These are phyloP conservation scores for Ophiostoma fasciatum DNA, from an alignment of 2,329 filamentous ascomycete species.

Conservation along the genomic window DNA sequence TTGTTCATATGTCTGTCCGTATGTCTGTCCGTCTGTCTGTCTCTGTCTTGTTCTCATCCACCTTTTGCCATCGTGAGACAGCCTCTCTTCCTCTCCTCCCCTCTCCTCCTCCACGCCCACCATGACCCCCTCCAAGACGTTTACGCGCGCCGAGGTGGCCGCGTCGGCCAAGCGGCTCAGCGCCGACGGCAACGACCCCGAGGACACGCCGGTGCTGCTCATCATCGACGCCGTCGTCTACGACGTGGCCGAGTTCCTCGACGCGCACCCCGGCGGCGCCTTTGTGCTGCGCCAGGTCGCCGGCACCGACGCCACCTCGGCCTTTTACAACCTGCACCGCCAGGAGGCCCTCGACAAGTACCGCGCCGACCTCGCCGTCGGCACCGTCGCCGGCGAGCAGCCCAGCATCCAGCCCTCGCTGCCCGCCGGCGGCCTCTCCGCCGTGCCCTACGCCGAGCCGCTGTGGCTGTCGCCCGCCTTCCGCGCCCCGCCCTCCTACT, in stretches of 20 bases:
- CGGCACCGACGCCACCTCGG: conserved; percentile 64
- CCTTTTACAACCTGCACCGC: conserved; percentile 84
- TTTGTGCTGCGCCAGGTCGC: conserved; percentile 69
- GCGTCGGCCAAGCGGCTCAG: conserved; percentile 32
- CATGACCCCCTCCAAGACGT: conserved; percentile 32
- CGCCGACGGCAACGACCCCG: conserved; percentile 50
- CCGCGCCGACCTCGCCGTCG: conserved; percentile 54
- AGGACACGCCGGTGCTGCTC: conserved; percentile 62
- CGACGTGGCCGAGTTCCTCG: conserved; percentile 71
- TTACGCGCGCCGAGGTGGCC: conserved; percentile 51
- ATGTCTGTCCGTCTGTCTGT: neutral
- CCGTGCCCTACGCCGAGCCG: conserved; percentile 73
- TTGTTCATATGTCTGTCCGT: neutral
- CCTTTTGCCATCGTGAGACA: neutral
- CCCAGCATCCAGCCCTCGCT: conserved; percentile 56
- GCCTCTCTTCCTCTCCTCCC: neutral
- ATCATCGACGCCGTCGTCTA: conserved; percentile 81
- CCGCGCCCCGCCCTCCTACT: conserved; percentile 61
- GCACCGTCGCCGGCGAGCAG: conserved; percentile 59
- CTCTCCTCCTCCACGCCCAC: neutral
- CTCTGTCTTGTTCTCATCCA: neutral
- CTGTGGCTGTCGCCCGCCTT: conserved; percentile 67
- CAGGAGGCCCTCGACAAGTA: conserved; percentile 83
- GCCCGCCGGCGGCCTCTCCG: conserved; percentile 57
- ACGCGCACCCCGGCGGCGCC: conserved; percentile 72